Base-by-base conservation (phyloP, 805 yeast genomes). In the Gaillardinia entomophila region DNA sequence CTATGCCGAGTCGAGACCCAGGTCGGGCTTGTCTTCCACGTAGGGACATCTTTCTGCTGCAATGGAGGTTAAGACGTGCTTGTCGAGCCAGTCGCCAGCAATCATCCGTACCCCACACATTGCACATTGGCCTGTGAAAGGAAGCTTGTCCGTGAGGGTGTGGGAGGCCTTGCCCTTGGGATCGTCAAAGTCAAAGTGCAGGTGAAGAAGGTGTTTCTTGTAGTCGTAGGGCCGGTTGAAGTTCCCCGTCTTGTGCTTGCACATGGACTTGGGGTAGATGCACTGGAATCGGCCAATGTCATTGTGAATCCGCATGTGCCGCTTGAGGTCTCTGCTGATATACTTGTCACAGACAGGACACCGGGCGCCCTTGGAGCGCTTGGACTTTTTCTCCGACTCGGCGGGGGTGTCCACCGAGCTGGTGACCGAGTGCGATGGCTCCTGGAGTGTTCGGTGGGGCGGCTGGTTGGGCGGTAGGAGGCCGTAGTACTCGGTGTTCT, bases 1-100 rank as follows among this genome's bases (percentile, higher is more conserved):
- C n/a, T n/a, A n/a, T n/a, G n/a, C n/a, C n/a, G n/a, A n/a, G n/a
- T n/a, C n/a, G n/a, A n/a, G n/a, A n/a, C n/a, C n/a, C n/a, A n/a
- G n/a, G n/a, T n/a, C n/a, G n/a, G 22, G 10, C 22, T 19, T 19
- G 22, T 19, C 22, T 19, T 19, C 22, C 22, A 19, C 22, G 22
- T 19, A 19, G 22, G 22, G 22, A 19, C 22, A 19, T 19, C 22
- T 19, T 10, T 19, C 22, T 6, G 6, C 22, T 6, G 10, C 8
- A 10, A 6, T 19, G 22, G 46, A 40, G n/a, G 64, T 51, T 35
- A 71, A 48, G 8, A 78, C 68, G 48, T 79, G 86, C 11, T 52
- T 42, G 13, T 71, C 72, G 14, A 79, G 55, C 85, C 85, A 79
- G 13, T 63, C 71, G 17, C 57, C 56, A 6, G 79, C 84, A 11